These are phyloP conservation scores for Trametes meyenii DNA, from an alignment of 768 basidiomycete genomes.

Conservation along the genomic window DNA sequence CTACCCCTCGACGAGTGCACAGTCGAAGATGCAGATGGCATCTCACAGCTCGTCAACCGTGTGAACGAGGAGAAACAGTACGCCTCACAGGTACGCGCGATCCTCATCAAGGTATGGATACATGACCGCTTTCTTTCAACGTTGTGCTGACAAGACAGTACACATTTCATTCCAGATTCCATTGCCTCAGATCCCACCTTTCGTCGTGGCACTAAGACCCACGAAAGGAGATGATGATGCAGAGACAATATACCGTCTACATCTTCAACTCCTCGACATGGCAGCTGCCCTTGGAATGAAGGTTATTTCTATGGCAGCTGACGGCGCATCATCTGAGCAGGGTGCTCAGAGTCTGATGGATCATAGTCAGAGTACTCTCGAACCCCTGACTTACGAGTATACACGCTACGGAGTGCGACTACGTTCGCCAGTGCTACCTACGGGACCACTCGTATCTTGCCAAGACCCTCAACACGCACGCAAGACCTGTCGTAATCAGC, in stretches of 20 bases:
- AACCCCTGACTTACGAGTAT: not conserved
- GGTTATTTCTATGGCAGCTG: conserved; percentile 26
- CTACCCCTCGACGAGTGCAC: conserved; percentile 28
- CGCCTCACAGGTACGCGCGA: not conserved
- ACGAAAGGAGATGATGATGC: not conserved
- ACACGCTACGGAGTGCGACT: not conserved
- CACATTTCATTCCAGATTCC: not conserved
- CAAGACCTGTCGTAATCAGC: conserved; percentile 33
- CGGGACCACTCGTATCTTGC: conserved; percentile 5
- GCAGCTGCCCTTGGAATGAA: conserved; percentile 5
- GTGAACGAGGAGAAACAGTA: not conserved
- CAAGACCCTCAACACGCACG: conserved; percentile 26
- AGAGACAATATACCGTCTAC: not conserved
- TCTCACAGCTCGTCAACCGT: conserved; percentile 14
- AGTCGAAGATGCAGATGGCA: conserved; percentile 29
- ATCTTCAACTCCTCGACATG: not conserved
- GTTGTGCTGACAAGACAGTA: not conserved
- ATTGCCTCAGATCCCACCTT: not conserved
- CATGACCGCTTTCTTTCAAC: not conserved
- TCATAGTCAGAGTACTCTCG: not conserved
- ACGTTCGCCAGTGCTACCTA: conserved; percentile 19
- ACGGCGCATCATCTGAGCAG: conserved; percentile 32
- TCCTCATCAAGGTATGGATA: not conserved
- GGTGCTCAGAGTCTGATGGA: conserved; percentile 32
- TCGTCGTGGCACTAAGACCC: not conserved